Base-by-base conservation (phyloP, 2,329 filamentous ascomycete genomes). In the Fusarium illudens region DNA sequence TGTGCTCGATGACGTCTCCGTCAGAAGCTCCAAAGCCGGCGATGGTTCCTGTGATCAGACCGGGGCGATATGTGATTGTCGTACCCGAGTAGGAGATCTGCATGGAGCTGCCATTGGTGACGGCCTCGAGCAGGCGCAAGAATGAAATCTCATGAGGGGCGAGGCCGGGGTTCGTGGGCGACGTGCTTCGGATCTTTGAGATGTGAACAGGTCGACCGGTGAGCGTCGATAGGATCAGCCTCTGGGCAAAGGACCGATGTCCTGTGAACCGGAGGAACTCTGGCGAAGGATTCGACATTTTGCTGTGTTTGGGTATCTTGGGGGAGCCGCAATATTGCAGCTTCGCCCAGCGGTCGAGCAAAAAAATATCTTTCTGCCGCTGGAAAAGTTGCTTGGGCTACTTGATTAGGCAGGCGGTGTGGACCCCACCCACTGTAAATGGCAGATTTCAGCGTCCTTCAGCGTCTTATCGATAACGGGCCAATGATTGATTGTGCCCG, bases 11-110 rank as follows among this genome's bases (percentile, higher is more conserved):
- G 36, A 97, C 87, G 72, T 95, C 92, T 73, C 89, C 87, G 48
- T 87, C 80, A 15, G 81, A 84, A 34, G 92, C 90, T 73, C 93
- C 93, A 51, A 90, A 86, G 17, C 93, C 93, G 19, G 92, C 85
- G 22, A 92, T 89, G 48, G 90, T 91, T 65, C 96, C 96, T 0
- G 93, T 96, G 74, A 99, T 96, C 37, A 99, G 84, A 33, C 96
- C 96, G 0, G 96, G 96, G 70, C 92, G 91, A 81, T 96, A 99
- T 34, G 94, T 90, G 58, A 99, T 87, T 1, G 93, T 94, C 0
- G 96, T 98, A 76, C 96, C 96, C 2, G 94, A 97, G 82, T 97
- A 96, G 11, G 94, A 97, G 72, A 99, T 97, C 75, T 97, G 94
- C 82, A 98, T 93, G 58, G 92, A 90, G 60, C 92, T 92, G 81